Percentiles rank a stretch among this genome's conserved stretches.
These are phyloP conservation scores for Colletotrichum echinochloae DNA, from an alignment of 2,329 filamentous ascomycete species.

Conservation along the genomic window DNA sequence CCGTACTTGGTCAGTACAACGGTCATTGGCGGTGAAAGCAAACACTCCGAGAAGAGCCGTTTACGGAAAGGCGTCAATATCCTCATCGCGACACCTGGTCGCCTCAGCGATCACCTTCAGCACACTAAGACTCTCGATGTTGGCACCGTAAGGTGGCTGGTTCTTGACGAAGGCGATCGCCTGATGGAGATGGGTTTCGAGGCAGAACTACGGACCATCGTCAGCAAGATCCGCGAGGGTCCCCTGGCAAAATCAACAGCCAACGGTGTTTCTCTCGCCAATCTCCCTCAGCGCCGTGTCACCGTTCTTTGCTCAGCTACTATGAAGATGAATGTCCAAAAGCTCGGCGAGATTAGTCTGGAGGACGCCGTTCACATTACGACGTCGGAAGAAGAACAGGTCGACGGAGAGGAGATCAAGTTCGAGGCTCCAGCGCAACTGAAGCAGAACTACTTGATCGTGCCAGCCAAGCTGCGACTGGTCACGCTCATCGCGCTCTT, in stretches of 20 bases:
- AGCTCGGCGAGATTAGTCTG: slow-evolving; percentile 92
- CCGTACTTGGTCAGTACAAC: slow-evolving; percentile 95
- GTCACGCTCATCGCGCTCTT: slow-evolving; percentile 88
- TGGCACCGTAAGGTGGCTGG: slow-evolving; percentile 90
- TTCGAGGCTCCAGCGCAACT: slow-evolving; percentile 92
- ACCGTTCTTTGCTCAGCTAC: slow-evolving; percentile 96
- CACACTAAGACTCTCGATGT: slow-evolving; percentile 92
- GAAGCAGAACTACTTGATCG: slow-evolving; percentile 90
- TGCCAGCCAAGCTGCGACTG: slow-evolving; percentile 89
- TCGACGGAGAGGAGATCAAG: slow-evolving; percentile 62
- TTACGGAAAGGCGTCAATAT: slow-evolving; percentile 96
- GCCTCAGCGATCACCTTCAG: slow-evolving; percentile 90
- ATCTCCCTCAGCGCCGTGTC: slow-evolving; percentile 80
- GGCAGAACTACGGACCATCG: slow-evolving; percentile 89
- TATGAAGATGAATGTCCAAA: slow-evolving; percentile 97
- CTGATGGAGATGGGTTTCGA: slow-evolving; percentile 99
- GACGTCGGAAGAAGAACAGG: slow-evolving; percentile 66
- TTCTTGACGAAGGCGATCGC: slow-evolving; percentile 96
- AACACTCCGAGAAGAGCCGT: slow-evolving; percentile 89
- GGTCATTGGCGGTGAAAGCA: slow-evolving; percentile 77
- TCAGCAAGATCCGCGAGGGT: slow-evolving; percentile 79
- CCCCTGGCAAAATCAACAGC: slow-evolving; percentile 69
- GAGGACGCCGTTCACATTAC: slow-evolving; percentile 92
- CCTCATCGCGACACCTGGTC: slow-evolving; percentile 91
- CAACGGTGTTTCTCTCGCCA: slow-evolving; percentile 67